Percentiles rank a stretch among this genome's conserved stretches.
Evolutionary conservation across 805 yeast species (phyloP).

Genomic region (Debaryomyces prosopidis): DNA sequence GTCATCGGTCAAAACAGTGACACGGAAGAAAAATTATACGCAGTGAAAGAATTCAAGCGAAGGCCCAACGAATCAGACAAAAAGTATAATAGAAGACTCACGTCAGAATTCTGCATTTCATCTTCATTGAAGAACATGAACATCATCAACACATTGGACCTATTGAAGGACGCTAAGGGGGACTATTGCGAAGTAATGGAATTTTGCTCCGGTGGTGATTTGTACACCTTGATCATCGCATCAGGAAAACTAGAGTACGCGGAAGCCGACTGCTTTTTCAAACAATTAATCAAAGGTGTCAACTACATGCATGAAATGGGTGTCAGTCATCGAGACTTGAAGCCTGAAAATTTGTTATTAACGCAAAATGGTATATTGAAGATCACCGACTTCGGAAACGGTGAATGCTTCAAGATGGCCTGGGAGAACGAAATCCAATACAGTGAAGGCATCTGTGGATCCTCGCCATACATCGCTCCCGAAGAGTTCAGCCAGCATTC

Average conservation of each 20-base stretch:
- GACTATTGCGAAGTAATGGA: slow-evolving; percentile 87
- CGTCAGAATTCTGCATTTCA: slow-evolving; percentile 81
- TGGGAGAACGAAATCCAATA: slow-evolving; percentile 75
- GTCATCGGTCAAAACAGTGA: slow-evolving; percentile 14
- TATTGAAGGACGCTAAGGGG: slow-evolving; percentile 78
- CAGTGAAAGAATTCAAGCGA: slow-evolving; percentile 83
- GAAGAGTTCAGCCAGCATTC: slow-evolving; percentile 68
- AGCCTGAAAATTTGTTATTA: slow-evolving; percentile 80
- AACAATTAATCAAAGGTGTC: slow-evolving; percentile 81
- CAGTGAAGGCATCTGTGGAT: slow-evolving; percentile 79
- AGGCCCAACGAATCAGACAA: slow-evolving; percentile 61
- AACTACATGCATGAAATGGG: slow-evolving; percentile 90
- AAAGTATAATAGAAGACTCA: slow-evolving; percentile 69
- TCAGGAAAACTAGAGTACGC: slow-evolving; percentile 76
- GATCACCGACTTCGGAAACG: slow-evolving; percentile 86
- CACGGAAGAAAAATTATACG: slow-evolving; percentile 57
- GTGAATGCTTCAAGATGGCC: slow-evolving; percentile 81
- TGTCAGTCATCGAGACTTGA: slow-evolving; percentile 84
- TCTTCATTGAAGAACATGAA: slow-evolving; percentile 76
- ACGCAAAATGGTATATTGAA: slow-evolving; percentile 73
- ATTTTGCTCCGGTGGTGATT: slow-evolving; percentile 79
- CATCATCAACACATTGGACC: slow-evolving; percentile 73
- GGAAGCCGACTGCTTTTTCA: slow-evolving; percentile 89
- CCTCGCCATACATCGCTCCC: slow-evolving; percentile 89
- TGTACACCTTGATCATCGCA: slow-evolving; percentile 70